Conservation (phyloP, 345 rosid species). For the Salix arbutifolia region DNA sequence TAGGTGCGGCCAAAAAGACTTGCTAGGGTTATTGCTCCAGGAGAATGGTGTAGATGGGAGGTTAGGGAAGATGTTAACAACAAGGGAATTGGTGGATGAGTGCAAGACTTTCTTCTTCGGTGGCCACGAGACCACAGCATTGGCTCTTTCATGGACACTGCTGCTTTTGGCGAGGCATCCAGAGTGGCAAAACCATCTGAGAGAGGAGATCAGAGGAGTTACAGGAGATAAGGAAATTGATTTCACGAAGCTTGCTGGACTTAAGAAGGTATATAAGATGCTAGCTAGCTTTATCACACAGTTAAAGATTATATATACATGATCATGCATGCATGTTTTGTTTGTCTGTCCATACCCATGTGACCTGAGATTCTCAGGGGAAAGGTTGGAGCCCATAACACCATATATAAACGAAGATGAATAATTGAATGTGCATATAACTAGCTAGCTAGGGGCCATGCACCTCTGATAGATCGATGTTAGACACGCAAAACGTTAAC, state of each 20-base stretch:
- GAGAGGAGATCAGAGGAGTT: slow-evolving; percentile 74
- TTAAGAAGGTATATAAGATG: slow-evolving; percentile 63
- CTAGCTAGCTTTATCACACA: neutral
- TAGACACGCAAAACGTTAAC: too few relatives aligned
- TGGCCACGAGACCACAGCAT: slow-evolving; percentile 91
- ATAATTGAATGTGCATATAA: neutral
- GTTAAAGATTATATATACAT: neutral
- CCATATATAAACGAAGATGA: neutral
- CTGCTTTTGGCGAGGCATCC: slow-evolving; percentile 72
- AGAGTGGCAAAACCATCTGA: slow-evolving; percentile 66
- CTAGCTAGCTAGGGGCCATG: neutral
- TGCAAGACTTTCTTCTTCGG: slow-evolving; percentile 95
- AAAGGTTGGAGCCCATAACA: neutral
- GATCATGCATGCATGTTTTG: neutral
- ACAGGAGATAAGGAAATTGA: slow-evolving; percentile 55
- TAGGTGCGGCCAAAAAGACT: slow-evolving; percentile 31
- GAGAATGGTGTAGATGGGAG: slow-evolving; percentile 29
- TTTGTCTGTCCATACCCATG: neutral
- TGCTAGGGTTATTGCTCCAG: slow-evolving; percentile 57
- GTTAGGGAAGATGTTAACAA: slow-evolving; percentile 41
- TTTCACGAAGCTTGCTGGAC: slow-evolving; percentile 58
- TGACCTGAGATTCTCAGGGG: neutral
- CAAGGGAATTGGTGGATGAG: slow-evolving; percentile 71
- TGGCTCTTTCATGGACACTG: slow-evolving; percentile 81
- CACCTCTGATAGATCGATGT: neutral